Percentiles rank a stretch among this genome's conserved stretches.
Conservation (phyloP, 495 filamentous ascomycete species). For the Hyaloscypha hepaticicola region DNA sequence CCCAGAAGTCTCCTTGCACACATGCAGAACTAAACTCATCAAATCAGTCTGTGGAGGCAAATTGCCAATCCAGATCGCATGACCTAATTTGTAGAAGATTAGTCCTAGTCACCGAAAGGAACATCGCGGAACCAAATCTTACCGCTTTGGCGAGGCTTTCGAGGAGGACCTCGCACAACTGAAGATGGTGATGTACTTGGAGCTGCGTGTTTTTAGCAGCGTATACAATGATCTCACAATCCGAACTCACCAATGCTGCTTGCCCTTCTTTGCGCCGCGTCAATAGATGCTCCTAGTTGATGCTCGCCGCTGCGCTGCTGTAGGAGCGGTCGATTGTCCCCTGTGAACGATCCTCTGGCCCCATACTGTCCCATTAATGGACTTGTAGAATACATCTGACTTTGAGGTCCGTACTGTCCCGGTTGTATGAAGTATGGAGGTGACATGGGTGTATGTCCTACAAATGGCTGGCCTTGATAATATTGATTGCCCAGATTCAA, state of each 20-base stretch:
- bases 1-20: conserved; percentile 74
- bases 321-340: conserved; percentile 8
- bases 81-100: conserved; percentile 50
- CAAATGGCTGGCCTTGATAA: conserved; percentile 22
- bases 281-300: neutral
- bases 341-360: conserved; percentile 12
- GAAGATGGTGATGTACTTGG: conserved; percentile 38
- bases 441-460: conserved; percentile 16
- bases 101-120: neutral
- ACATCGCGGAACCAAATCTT: conserved; percentile 23
- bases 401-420: conserved; percentile 19
- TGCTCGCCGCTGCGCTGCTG: conserved; percentile 21
- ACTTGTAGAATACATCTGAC: conserved; percentile 16
- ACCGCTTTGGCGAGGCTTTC: conserved; percentile 62
- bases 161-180: conserved; percentile 79
- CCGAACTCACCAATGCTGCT: conserved; percentile 24
- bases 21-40: conserved; percentile 83
- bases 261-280: conserved; percentile 5
- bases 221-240: neutral
- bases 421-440: conserved; percentile 23
- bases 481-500: conserved; percentile 15
- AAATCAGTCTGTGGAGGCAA: conserved; percentile 79
- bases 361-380: conserved; percentile 15
- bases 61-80: conserved; percentile 97
- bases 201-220: conserved; percentile 29